Evolutionary conservation across 768 basidiomycete genomes (phyloP).

Genomic region (Austroboletus eburneus): DNA sequence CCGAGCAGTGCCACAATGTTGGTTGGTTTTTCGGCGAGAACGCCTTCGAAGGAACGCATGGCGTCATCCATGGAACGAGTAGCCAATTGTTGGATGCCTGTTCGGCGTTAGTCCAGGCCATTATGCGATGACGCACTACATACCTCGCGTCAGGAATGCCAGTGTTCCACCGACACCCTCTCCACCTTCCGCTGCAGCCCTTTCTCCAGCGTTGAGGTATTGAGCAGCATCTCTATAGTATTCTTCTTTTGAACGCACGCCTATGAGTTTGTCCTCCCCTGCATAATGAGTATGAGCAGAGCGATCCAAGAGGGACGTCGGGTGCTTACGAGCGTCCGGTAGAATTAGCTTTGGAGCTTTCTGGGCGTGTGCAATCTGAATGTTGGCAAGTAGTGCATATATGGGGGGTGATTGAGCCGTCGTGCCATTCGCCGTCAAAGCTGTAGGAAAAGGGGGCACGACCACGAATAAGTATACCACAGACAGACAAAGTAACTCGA

Average conservation of each 20-base stretch:
- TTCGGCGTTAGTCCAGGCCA: background rate
- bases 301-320: background rate
- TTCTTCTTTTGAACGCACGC: constrained; percentile 61
- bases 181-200: constrained; percentile 53
- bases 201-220: constrained; percentile 59
- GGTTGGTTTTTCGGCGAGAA: constrained; percentile 73
- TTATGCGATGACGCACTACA: constrained; percentile 3
- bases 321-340: constrained; percentile 61
- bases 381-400: constrained; percentile 80
- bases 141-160: constrained; percentile 65
- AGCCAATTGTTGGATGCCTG: constrained; percentile 81
- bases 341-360: constrained; percentile 80
- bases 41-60: constrained; percentile 72
- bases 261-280: constrained; percentile 64
- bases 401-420: constrained; percentile 61
- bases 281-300: background rate
- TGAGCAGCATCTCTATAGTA: constrained; percentile 67
- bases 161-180: constrained; percentile 53
- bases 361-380: constrained; percentile 75
- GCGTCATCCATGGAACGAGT: constrained; percentile 81
- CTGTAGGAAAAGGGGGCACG: constrained; percentile 27
- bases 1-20: constrained; percentile 87
- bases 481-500: background rate
- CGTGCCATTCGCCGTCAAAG: constrained; percentile 47
- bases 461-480: constrained; percentile 1